These are phyloP conservation scores for Microsporum audouinii DNA, from an alignment of 2,329 filamentous ascomycete genomes.

Conservation along the genomic window DNA sequence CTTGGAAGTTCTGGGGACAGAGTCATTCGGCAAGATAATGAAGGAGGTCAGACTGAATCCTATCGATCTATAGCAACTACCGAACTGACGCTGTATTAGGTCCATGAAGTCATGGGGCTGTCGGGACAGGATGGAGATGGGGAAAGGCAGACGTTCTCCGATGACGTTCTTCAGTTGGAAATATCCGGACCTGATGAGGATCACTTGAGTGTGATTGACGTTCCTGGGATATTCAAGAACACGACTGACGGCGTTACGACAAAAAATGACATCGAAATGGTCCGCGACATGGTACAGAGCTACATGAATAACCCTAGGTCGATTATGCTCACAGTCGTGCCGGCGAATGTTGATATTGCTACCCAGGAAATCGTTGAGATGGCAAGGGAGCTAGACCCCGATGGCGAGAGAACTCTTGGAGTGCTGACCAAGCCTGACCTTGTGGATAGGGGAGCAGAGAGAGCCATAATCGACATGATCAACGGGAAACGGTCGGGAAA, in stretches of 20 bases:
- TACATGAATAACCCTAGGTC: conserved; percentile 33
- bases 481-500: conserved; percentile 16
- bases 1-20: conserved; percentile 13
- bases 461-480: conserved; percentile 21
- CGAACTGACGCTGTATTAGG: background rate
- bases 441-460: conserved; percentile 20
- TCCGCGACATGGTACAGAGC: conserved; percentile 28
- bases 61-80: background rate
- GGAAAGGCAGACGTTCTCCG: conserved; percentile 7
- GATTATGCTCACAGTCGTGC: conserved; percentile 36
- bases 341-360: conserved; percentile 35
- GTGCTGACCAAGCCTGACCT: conserved; percentile 52
- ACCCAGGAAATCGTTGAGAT: conserved; percentile 38
- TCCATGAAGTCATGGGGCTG: background rate
- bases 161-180: conserved; percentile 34
- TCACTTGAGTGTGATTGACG: conserved; percentile 36
- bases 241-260: conserved; percentile 15
- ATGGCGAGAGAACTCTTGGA: conserved; percentile 33
- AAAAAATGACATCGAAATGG: conserved; percentile 29
- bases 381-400: conserved; percentile 27
- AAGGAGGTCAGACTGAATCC: conserved; percentile 16
- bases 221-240: conserved; percentile 36
- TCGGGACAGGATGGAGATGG: background rate
- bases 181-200: conserved; percentile 31
- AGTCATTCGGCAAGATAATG: conserved; percentile 18